phyloP scores from a whole-genome alignment of 2,329 filamentous ascomycete species.

The Alternaria sp. region DNA sequence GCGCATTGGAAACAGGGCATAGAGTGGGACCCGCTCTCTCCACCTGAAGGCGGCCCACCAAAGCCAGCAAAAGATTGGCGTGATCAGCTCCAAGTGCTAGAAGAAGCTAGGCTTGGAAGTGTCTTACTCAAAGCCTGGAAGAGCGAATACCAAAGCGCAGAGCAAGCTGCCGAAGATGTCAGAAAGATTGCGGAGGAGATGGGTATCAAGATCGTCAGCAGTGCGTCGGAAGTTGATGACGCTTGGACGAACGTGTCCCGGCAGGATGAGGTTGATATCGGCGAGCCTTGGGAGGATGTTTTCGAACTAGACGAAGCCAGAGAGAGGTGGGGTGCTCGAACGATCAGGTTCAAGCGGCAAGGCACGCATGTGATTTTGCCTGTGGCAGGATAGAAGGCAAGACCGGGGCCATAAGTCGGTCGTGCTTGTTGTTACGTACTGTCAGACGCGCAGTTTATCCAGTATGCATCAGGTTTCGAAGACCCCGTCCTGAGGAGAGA shows the following conservation, averaged over 20 bases:
- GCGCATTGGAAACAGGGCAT: background rate
- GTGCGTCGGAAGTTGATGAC: background rate
- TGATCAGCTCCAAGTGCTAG: constrained; percentile 2
- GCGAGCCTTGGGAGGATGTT: constrained; percentile 6
- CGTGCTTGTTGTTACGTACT: background rate
- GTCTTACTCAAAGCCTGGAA: constrained; percentile 14
- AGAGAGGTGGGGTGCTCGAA: background rate
- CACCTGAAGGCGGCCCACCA: background rate
- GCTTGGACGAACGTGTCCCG: background rate
- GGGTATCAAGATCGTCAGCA: constrained; percentile 5
- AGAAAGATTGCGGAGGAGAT: background rate
- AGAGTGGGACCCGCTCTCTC: background rate
- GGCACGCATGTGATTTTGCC: background rate
- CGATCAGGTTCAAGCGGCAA: background rate
- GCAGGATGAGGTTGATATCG: constrained; percentile 7
- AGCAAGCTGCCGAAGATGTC: constrained; percentile 3
- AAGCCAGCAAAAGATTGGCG: background rate
- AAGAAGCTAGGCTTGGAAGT: constrained; percentile 10
- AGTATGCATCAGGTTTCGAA: background rate
- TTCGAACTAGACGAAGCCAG: constrained; percentile 3
- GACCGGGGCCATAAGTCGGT: background rate
- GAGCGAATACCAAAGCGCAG: constrained; percentile 3
- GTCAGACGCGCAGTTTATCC: too few species aligned
- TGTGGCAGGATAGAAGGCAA: background rate
- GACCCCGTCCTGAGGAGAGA: too few species aligned